Base-by-base conservation (phyloP, 768 basidiomycete genomes). In the Tylopilus balloui region DNA sequence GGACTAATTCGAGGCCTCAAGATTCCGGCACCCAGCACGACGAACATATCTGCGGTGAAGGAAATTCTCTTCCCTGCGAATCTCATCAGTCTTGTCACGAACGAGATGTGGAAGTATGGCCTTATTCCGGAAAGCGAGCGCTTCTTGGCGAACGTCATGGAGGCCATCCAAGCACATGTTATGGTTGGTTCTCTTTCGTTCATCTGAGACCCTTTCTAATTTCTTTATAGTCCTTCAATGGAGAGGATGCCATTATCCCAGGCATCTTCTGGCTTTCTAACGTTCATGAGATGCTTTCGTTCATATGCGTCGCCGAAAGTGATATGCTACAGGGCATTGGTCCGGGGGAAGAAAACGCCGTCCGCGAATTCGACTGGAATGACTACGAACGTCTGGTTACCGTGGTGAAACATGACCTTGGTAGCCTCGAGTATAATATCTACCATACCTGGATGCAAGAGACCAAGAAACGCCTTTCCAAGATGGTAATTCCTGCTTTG, bases 81-180 rank as follows among this genome's bases (percentile, higher is more conserved):
- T 68, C 80, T 99, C 51, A 98, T 99, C 70, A 92, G 89, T 64
- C 73, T 98, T 40, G 86, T 96, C 56, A 95, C 93, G n/a, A 99
- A 99, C 68, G 96, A 98, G 70, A 99, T 99, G 96, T 98, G 96
- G 96, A 97, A 96, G 70, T 93, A 95, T 61, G 92, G 94, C 42
- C 81, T 99, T 56, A 97, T 98, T 57, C 78, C 84, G 14, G 96
- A 99, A 70, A 95, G 92, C 71, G 96, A 98, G 69, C 79, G 94
- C 41, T 98, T 99, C 80, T 74, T 99, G 50, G 96, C 96, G 29
- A 98, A 95, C 65, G 90, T 98, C 48, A 98, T 98, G 95, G 94
- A 97, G 68, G 88, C 86, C 3, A 88, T 99, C 50, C 96, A 99
- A 73, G 78, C 86, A 21, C 92, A 98, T 71, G 93, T 98, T 56